Evolutionary conservation across 768 basidiomycete genomes (phyloP), one percentile per base, ranked within the genome.

Genomic region (Krasilnikovozyma curviuscula): DNA sequence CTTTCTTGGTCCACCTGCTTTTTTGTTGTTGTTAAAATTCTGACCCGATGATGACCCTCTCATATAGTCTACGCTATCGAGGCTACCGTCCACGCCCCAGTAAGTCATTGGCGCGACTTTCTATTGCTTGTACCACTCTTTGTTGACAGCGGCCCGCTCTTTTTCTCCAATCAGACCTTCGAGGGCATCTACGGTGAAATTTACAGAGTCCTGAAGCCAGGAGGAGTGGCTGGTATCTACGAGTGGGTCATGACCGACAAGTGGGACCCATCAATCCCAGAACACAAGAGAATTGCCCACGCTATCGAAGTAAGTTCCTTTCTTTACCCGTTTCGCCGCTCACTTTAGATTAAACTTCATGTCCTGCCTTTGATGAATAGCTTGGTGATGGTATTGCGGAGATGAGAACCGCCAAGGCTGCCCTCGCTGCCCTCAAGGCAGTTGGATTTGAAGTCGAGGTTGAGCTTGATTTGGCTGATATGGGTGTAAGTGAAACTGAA

Each of bases 221-320:
- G 89, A 68, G 91, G 91, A 54, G 70, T 82, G 19, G 86, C 50
- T 65, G 91, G 89, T 60, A 82, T 97, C 31, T 98, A 97, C 66
- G 93, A 97, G 64, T 98, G 91, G 91, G 79, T 78, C 66, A 95
- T 98, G 93, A 95, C 93, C 18, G 88, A 95, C 64, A 63, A 66
- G 3, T 89, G 89, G 83, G 81, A 66, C 74, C 82, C 32, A 73
- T 40, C 39, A 46, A 81, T 71, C 61, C 81, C 86, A 16, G 66
- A 73, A 46, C 91, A 97, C 73, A 89, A 88, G 68, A 73, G 73
- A 38, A 77, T 97, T 49, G 83, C 84, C 12, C 88, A 95, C 68
- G 74, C 74, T 52, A 80, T 95, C 53, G 89, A 95, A 54, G 59
- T 44, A 14, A 25, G 42, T 44, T 16, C 25, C 24, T 29, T 41